Evolutionary conservation across 2,329 filamentous ascomycete genomes (phyloP), one percentile per base, ranked within the genome.

Genomic region (Scedosporium apiospermum): DNA sequence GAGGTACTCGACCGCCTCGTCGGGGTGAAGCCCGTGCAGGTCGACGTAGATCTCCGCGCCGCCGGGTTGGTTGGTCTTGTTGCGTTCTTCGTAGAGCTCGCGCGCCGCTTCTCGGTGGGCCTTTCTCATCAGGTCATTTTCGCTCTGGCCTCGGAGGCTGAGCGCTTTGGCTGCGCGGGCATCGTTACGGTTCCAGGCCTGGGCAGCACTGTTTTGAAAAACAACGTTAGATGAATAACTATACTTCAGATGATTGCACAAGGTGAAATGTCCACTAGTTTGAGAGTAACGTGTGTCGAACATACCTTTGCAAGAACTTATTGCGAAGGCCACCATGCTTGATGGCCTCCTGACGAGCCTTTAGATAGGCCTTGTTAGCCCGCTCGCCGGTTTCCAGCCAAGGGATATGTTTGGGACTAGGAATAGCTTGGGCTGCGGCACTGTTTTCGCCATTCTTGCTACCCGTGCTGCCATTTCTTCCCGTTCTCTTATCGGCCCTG

Each of bases 131-230:
- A 96, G 82, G 68, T 96, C 91, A 70, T 99, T 98, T 77, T 99
- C 95, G 68, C 91, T 95, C 76, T 98, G 95, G 12, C 95, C 95
- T 34, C 95, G 89, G 57, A 98, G 84, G 69, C 91, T 96, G 59
- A 98, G 83, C 38, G 93, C 93, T 78, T 98, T 98, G 65, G 95
- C 95, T 18, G 95, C 93, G 65, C 95, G 88, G 49, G 95, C 93
- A 73, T 99, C 95, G 70, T 97, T 98, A 63, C 95, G 89, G 73
- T 98, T 97, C 93, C 95, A 99, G 23, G 95, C 95, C 81, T 98
- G 93, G 7, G 93, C 93, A 67, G 95, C 95, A 74, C 93, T 96
- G 66, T 51, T 23, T 26, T 27, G 57, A 49, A 21, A 21, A 38
- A 38, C 34, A 38, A 53, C 14, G 34, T 44, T 3, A 16, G 61